Evolutionary conservation across 441 rosid genomes (phyloP).

Genomic region (Caryocar brasiliense): DNA sequence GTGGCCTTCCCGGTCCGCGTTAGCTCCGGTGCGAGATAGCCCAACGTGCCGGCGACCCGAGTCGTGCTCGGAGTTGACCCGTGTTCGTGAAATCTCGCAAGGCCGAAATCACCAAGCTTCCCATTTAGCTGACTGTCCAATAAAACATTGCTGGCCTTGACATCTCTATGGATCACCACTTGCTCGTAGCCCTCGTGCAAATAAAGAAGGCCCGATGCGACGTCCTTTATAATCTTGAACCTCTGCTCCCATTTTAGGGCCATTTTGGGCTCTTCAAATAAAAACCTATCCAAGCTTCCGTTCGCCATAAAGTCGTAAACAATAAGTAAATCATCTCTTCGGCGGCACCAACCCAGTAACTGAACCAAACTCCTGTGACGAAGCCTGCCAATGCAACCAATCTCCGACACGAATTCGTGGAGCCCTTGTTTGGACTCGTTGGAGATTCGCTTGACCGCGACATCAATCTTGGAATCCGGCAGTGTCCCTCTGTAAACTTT

Average conservation of each 20-base stretch:
- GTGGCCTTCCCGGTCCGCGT: constrained; percentile 75
- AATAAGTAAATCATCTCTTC: constrained; percentile 52
- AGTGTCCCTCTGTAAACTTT: constrained; percentile 59
- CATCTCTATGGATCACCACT: constrained; percentile 71
- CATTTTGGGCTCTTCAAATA: constrained; percentile 38
- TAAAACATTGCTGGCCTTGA: constrained; percentile 70
- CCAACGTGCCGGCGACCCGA: constrained; percentile 76
- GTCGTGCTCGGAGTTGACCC: constrained; percentile 75
- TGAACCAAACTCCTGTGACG: constrained; percentile 72
- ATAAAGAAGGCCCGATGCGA: constrained; percentile 62
- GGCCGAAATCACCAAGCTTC: constrained; percentile 71
- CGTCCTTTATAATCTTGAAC: constrained; percentile 54
- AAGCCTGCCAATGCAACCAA: constrained; percentile 65
- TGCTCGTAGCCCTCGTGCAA: constrained; percentile 76
- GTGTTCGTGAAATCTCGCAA: constrained; percentile 69
- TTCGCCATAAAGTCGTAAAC: constrained; percentile 79
- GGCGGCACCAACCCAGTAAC: constrained; percentile 63
- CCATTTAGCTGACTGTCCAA: constrained; percentile 55
- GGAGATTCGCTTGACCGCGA: constrained; percentile 68
- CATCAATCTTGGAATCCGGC: constrained; percentile 30
- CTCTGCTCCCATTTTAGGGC: constrained; percentile 65
- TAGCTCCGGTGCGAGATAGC: constrained; percentile 80
- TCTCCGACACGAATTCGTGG: constrained; percentile 67
- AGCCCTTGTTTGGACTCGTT: constrained; percentile 75
- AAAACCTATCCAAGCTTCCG: constrained; percentile 61